Percentiles rank a stretch among this genome's conserved stretches.
Evolutionary conservation across 768 basidiomycete genomes (phyloP).

Genomic region (Psilocybe cyanescens): DNA sequence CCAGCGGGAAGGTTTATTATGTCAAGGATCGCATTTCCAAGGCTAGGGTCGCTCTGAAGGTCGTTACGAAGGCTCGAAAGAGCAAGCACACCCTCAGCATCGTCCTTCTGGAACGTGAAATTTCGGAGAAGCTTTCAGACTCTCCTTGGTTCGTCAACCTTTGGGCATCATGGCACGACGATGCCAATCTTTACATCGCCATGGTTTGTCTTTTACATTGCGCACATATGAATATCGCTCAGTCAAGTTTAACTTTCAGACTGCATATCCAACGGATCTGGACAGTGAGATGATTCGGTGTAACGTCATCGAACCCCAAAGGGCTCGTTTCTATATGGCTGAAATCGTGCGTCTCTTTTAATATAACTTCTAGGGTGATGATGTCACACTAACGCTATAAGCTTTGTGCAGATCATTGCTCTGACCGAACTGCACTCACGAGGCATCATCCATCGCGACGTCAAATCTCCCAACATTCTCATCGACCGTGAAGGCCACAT

Average conservation of each 20-base stretch:
- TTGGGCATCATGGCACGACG: constrained; percentile 27
- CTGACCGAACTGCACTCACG: constrained; percentile 33
- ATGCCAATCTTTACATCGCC: constrained; percentile 26
- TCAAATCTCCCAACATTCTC: constrained; percentile 37
- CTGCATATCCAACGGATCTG: constrained; percentile 32
- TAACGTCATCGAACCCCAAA: constrained; percentile 22
- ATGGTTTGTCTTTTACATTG: constrained; percentile 20
- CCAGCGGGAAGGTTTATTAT: constrained; percentile 30
- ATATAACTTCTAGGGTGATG: background rate
- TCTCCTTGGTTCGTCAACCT: constrained; percentile 28
- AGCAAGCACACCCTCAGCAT: constrained; percentile 15
- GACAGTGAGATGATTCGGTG: constrained; percentile 33
- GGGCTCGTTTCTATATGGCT: constrained; percentile 36
- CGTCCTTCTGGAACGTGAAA: constrained; percentile 24
- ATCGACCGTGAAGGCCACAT: constrained; percentile 33
- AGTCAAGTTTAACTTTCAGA: constrained; percentile 16
- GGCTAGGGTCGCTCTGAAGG: constrained; percentile 31
- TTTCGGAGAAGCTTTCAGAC: constrained; percentile 21
- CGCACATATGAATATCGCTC: background rate
- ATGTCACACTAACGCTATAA: background rate
- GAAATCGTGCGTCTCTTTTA: constrained; percentile 15
- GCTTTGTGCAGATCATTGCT: constrained; percentile 29
- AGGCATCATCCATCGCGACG: constrained; percentile 37
- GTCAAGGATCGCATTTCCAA: constrained; percentile 27
- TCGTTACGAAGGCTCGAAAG: constrained; percentile 26